Evolutionary conservation across 139 green algal species (phyloP).

Genomic region (Gonium pectorale): DNA sequence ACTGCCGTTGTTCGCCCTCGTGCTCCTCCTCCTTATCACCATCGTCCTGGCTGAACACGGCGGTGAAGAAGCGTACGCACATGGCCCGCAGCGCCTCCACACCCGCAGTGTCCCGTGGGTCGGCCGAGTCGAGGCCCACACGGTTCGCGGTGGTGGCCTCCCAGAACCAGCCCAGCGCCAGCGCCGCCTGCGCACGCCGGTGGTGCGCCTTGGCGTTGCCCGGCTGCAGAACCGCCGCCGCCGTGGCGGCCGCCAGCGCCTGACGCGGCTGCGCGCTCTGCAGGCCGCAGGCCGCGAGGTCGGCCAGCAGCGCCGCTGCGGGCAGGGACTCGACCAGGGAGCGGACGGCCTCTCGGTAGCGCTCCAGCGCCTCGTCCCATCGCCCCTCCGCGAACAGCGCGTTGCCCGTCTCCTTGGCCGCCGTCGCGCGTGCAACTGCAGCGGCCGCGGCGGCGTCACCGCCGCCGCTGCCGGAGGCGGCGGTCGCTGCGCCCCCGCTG

Average conservation of each 20-base stretch:
- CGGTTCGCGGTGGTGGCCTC: too few species aligned
- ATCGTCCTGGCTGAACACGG: too few species aligned
- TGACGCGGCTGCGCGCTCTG: neutral
- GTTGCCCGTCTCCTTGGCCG: slow-evolving; percentile 26
- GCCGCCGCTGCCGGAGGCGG: too few species aligned
- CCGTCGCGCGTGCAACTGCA: neutral
- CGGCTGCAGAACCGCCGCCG: neutral
- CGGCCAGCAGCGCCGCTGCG: neutral
- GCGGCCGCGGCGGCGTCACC: too few species aligned
- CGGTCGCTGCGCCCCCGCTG: too few species aligned
- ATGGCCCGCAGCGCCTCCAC: too few species aligned
- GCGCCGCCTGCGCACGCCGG: neutral
- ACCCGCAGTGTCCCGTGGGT: too few species aligned
- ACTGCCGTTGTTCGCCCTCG: too few species aligned
- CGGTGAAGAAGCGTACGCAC: too few species aligned
- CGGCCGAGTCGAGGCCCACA: too few species aligned
- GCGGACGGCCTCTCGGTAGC: neutral
- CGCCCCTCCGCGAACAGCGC: neutral
- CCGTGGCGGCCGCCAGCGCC: neutral
- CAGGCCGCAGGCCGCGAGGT: slow-evolving; percentile 9
- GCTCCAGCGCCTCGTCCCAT: neutral
- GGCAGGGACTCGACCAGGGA: neutral
- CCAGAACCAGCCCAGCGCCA: slow-evolving; percentile 37
- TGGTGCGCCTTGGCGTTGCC: slow-evolving; percentile 3
- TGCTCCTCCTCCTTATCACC: too few species aligned